Evolutionary conservation across 2,329 filamentous ascomycete genomes (phyloP), one percentile per base, ranked within the genome.

Genomic region (Penicillium capsulatum): DNA sequence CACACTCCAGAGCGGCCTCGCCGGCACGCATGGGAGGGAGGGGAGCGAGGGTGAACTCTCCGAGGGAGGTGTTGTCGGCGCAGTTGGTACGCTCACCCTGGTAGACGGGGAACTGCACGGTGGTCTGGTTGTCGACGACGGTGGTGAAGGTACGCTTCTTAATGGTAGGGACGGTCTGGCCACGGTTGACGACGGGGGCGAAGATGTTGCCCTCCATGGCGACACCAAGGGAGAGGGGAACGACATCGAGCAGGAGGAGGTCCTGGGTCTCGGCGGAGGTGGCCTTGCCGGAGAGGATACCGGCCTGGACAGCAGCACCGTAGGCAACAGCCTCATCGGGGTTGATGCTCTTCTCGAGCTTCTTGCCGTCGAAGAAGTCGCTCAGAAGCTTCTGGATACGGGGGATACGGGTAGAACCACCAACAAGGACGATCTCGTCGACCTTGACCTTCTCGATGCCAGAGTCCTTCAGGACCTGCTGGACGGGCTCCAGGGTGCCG

Each of bases 161-260:
- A 50, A 94, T 73, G 10, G 77, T 82, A 4, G 88, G 87, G 2
- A 90, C 81, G 4, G 85, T 87, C 48, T 80, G 71, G 14, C 85
- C 86, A 63, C 86, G 83, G 50, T 86, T 74, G 55, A 98, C 89
- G 51, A 97, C 91, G 36, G 88, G 86, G 40, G 91, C 91, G 67
- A 96, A 97, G 72, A 97, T 95, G 77, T 96, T 96, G 56, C 92
- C 91, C 77, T 97, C 92, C 92, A 97, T 98, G 65, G 91, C 92
- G 56, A 98, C 91, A 84, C 92, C 92, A 20, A 98, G 86, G 48
- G 89, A 95, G 50, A 98, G 85, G 57, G 92, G 92, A 63, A 90
- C 84, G 62, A 98, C 92, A 72, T 98, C 92, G 63, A 98, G 80
- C 50, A 98, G 84, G 50, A 98, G 83, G 54, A 98, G 84, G 69